Base-by-base conservation (phyloP, 768 basidiomycete species). In the Leucocoprinus birnbaumii region DNA sequence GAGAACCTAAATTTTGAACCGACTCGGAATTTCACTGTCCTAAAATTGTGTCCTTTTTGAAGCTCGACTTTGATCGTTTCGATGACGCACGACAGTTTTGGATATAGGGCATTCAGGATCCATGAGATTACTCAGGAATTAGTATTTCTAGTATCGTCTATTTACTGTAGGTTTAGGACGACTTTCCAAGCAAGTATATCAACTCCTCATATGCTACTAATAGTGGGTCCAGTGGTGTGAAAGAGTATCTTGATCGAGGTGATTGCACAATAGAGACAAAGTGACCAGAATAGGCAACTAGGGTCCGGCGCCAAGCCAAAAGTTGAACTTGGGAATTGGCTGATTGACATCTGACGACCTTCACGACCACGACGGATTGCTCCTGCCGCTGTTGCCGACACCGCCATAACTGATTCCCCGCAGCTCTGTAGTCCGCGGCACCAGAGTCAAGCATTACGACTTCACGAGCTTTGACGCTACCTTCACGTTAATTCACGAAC, bases 271-370 rank as follows among this genome's bases (percentile, higher is more conserved):
- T 38, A 48, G 46, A 48, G 37, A 19, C 53, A 55, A 55, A 40
- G 7, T 41, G 24, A 10, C 21, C 16, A 24, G 43, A 35, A 34
- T 26, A n/a, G 47, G 48, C 38, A 43, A 38, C 2, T 21, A 22
- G 14, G 43, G n/a, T 34, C 41, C 25, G 42, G 27, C 42, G 51
- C 56, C 51, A 49, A 48, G 46, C 16, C 27, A 24, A 43, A 48
- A 34, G 38, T 53, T 53, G 45, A 34, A 45, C 43, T 51, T 46
- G 22, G 49, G 44, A 19, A 47, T 47, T 31, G 34, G 24, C 27
- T 48, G 48, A 38, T 54, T 47, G 58, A 52, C 56, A 37, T 48
- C 42, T 40, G 27, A 43, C 48, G 27, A 48, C 50, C 46, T 43
- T 55, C 54, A 55, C 54, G 54, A 49, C 47, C 47, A 43, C 27